Base-by-base conservation (phyloP, 495 filamentous ascomycete species). In the Venustampulla echinocandica region DNA sequence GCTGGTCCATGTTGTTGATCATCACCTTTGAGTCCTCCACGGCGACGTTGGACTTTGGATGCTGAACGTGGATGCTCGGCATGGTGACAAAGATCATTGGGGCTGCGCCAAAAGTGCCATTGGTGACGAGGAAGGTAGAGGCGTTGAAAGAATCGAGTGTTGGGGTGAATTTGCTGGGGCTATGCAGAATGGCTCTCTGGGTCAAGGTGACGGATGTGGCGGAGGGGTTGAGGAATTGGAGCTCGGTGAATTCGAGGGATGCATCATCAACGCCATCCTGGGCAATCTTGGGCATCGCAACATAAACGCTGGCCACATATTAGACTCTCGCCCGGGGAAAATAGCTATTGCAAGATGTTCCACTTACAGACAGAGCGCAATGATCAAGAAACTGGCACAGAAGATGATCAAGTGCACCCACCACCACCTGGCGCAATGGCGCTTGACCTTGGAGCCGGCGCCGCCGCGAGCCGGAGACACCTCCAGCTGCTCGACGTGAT, bases 231-330 rank as follows among this genome's bases (percentile, higher is more conserved):
- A 69, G 70, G 59, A 87, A 67, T 10, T 66, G 38, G 55, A 88
- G 74, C 40, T 65, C 57, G 13, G 71, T 70, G 55, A 90, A 63
- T 19, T 68, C 67, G 35, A 89, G 69, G 13, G 68, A 73, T 15
- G 85, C 80, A 17, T 76, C 62, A 53, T 85, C 74, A 49, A 89
- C 69, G 58, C 79, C 78, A 36, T 65, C 28, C 60, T 89, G 84
- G 18, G 84, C 82, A 46, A 86, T 84, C 43, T 75, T 72, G 40
- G 84, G 85, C 33, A 85, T 80, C 4, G 62, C 84, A 47, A 87
- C 84, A 52, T 82, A 81, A 40, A 88, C 61, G 32, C 85, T 90
- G 59, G 6, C 13, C 27, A 13, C 13, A 35, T n/a, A 21, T 4
- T 15, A 21, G 10, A 22, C 7, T 40, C 3, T 9, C 5, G 4